These are phyloP conservation scores for Musa itinerans DNA, from an alignment of 176 grass and related monocot species.

Conservation along the genomic window DNA sequence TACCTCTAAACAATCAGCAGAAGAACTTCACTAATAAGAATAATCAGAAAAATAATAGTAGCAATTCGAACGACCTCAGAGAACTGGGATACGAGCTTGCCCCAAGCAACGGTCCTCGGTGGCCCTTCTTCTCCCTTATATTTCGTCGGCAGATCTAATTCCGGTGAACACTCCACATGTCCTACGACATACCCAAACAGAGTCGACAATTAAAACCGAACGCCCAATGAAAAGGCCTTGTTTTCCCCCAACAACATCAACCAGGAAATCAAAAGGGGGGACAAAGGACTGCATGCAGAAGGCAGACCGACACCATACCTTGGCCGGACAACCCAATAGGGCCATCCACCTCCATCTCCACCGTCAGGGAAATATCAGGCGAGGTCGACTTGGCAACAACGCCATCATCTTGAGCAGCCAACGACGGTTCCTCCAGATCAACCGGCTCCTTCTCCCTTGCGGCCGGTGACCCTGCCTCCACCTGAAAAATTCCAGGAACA, in stretches of 20 bases:
- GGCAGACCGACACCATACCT: background rate
- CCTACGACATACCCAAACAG: background rate
- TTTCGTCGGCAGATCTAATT: background rate
- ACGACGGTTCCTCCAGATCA: background rate
- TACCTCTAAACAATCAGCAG: background rate
- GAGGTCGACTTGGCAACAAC: background rate
- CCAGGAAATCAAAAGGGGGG: background rate
- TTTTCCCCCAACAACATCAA: background rate
- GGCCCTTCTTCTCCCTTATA: background rate
- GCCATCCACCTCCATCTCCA: background rate
- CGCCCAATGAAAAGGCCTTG: background rate
- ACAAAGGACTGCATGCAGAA: background rate
- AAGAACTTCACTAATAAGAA: background rate
- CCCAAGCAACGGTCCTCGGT: background rate
- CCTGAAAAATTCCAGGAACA: background rate
- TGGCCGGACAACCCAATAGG: background rate
- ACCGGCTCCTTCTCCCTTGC: background rate
- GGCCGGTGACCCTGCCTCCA: background rate
- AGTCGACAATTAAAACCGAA: background rate
- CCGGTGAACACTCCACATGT: background rate
- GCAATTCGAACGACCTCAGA: conserved; percentile 1
- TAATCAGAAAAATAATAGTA: background rate
- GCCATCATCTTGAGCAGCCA: background rate
- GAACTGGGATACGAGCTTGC: conserved; percentile 11
- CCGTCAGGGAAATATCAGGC: background rate